phyloP scores from a whole-genome alignment of 2,329 filamentous ascomycete species.

The Cladophialophora yegresii region DNA sequence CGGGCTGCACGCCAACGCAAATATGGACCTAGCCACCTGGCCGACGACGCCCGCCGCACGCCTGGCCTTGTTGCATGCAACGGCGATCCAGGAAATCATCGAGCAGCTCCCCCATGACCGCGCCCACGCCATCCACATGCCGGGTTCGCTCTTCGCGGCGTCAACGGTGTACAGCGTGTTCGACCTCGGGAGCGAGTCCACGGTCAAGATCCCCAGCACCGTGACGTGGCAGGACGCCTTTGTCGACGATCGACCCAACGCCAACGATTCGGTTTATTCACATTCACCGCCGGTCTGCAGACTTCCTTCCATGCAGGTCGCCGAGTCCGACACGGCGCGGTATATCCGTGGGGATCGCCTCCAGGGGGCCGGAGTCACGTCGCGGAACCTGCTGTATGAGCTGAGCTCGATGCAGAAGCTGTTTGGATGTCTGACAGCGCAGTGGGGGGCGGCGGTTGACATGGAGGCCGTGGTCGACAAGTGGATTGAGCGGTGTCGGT shows the following conservation, averaged over 20 bases:
- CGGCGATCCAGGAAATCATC: conserved; percentile 51
- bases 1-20: conserved; percentile 32
- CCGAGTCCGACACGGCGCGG: conserved; percentile 43
- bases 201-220: conserved; percentile 44
- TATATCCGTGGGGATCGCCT: conserved; percentile 43
- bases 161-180: conserved; percentile 49
- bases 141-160: conserved; percentile 49
- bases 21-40: conserved; percentile 47
- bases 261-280: no score
- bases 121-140: conserved; percentile 51
- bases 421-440: conserved; percentile 48
- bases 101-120: conserved; percentile 50
- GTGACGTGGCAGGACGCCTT: conserved; percentile 47
- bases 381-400: conserved; percentile 50
- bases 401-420: conserved; percentile 52
- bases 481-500: conserved; percentile 51
- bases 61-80: conserved; percentile 47
- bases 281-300: not conserved
- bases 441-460: conserved; percentile 51
- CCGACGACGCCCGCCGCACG: conserved; percentile 45
- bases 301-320: conserved; percentile 31
- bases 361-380: conserved; percentile 35
- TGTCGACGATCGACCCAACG: not conserved
- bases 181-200: conserved; percentile 44
- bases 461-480: conserved; percentile 50